Evolutionary conservation across 2,329 filamentous ascomycete genomes (phyloP), one percentile per base, ranked within the genome.

Genomic region (Chaetomium sp.): DNA sequence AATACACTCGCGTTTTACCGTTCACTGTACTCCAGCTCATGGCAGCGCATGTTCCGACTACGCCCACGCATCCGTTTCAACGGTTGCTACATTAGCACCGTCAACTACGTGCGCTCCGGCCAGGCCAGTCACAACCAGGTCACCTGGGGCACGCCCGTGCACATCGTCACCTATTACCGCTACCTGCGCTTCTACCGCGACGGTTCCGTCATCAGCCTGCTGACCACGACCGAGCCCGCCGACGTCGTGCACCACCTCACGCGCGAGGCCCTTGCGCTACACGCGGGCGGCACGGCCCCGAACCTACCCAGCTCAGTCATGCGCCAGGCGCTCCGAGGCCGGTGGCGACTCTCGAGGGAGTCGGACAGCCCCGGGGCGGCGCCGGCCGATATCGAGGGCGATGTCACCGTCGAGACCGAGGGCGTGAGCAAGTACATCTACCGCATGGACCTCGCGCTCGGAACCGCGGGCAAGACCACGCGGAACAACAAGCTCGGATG

Each of bases 121-220:
- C 90, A 90, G 65, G 83, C 88, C 12, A 88, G 87, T 3, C 83
- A 85, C 23, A 89, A 88, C 68, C 88, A 87, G 62, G 79, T 90
- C 21, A 89, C 90, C 1, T 97, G 93, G 92, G 81, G 81, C 72
- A 89, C 85, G 27, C 93, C 93, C 9, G 90, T 98, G 42, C 93
- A 96, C 75, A 96, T 98, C 65, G 93, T 99, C 57, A 99, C 95
- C 0, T 99, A 98, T 79, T 99, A 96, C 79, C 92, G 95, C 64
- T 99, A 98, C 78, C 85, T 99, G 3, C 91, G 95, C 60, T 95
- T 99, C 80, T 95, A 95, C 79, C 90, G 93, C 27, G 92, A 98
- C 76, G 95, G 95, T 31, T 90, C 90, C 1, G 87, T 85, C 68
- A 88, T 98, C 65, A 92, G 88, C 61, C 83, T 99, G 1, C 83